Evolutionary conservation across 768 basidiomycete species (phyloP).

Genomic region (Infundibulicybe gibba): DNA sequence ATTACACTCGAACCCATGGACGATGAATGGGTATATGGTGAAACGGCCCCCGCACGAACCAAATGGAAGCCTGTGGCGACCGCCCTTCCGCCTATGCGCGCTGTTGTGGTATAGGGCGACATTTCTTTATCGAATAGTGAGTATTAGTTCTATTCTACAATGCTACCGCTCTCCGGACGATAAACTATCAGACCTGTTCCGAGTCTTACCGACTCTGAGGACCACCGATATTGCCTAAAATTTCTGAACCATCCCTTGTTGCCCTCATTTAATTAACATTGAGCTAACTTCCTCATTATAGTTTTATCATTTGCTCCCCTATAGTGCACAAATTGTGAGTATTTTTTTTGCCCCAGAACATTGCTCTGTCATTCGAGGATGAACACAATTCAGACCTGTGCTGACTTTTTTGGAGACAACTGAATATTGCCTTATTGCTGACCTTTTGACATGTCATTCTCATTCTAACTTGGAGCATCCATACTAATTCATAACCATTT

Average conservation of each 20-base stretch:
- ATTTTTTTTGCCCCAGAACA: conserved; percentile 4
- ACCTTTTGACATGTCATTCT: conserved; percentile 10
- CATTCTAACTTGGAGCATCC: too few species aligned
- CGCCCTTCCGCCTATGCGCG: conserved; percentile 49
- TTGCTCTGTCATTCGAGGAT: conserved; percentile 28
- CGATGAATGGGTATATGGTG: conserved; percentile 64
- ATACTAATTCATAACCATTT: too few species aligned
- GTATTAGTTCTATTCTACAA: background rate
- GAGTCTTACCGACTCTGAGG: conserved; percentile 50
- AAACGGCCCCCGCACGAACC: conserved; percentile 46
- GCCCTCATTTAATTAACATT: conserved; percentile 11
- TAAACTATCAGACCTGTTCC: conserved; percentile 76
- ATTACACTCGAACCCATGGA: conserved; percentile 37
- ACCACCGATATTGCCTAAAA: conserved; percentile 63
- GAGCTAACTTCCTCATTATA: background rate
- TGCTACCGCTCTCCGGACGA: conserved; percentile 45
- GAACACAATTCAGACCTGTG: conserved; percentile 66
- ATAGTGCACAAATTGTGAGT: conserved; percentile 30
- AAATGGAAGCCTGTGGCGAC: conserved; percentile 53
- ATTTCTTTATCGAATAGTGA: conserved; percentile 11
- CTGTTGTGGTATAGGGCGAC: conserved; percentile 17
- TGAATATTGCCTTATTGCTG: conserved; percentile 48
- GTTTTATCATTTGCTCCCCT: conserved; percentile 5
- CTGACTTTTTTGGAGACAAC: conserved; percentile 57
- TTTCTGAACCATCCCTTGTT: conserved; percentile 2